phyloP scores from a whole-genome alignment of 306 rosid genomes.

The Adenanthera pavonina region DNA sequence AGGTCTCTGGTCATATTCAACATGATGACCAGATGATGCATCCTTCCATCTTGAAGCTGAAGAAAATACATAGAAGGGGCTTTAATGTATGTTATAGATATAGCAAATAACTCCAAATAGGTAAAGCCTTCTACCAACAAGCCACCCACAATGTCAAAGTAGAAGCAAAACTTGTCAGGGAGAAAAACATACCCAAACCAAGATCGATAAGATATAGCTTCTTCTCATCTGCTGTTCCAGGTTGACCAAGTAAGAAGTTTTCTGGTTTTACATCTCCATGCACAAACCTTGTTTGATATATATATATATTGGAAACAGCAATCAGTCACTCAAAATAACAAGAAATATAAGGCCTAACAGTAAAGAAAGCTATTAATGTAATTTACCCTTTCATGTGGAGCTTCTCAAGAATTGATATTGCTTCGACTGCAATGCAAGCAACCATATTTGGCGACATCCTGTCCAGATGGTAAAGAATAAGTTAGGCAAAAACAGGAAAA shows the following conservation, averaged over 20 bases:
- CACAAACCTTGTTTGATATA: constrained; percentile 69
- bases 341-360: constrained; percentile 7
- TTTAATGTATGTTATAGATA: constrained; percentile 18
- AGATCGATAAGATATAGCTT: constrained; percentile 91
- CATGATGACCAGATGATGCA: constrained; percentile 80
- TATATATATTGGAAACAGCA: neutral
- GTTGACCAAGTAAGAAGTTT: constrained; percentile 92
- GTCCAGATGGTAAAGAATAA: constrained; percentile 44
- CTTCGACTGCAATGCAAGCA: constrained; percentile 95
- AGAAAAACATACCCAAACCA: constrained; percentile 74
- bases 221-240: constrained; percentile 90
- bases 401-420: constrained; percentile 95
- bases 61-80: constrained; percentile 35
- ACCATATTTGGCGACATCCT: constrained; percentile 93
- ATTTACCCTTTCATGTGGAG: constrained; percentile 90
- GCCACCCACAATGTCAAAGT: neutral
- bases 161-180: neutral
- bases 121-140: neutral
- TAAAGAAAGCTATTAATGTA: constrained; percentile 3
- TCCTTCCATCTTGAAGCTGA: constrained; percentile 97
- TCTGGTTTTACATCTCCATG: constrained; percentile 98
- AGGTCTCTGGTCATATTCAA: constrained; percentile 94
- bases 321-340: constrained; percentile 29
- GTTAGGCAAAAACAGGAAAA: constrained; percentile 8
- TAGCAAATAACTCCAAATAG: constrained; percentile 17